These are phyloP conservation scores for Astrothelium macrocarpum DNA, from an alignment of 495 filamentous ascomycete species.

Conservation along the genomic window DNA sequence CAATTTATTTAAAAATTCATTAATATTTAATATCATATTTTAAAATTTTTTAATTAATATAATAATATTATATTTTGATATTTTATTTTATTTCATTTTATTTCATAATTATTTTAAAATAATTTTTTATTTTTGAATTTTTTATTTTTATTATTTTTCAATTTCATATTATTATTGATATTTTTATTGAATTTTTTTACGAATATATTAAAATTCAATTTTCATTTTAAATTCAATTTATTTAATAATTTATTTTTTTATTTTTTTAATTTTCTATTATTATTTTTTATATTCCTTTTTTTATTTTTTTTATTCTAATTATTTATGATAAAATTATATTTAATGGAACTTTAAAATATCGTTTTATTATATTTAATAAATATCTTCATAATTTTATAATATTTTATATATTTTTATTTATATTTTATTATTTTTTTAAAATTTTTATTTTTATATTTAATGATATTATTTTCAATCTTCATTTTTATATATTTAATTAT, in stretches of 20 bases:
- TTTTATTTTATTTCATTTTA: neutral
- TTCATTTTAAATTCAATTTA: too few species aligned
- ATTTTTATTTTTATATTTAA: neutral
- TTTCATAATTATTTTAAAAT: neutral
- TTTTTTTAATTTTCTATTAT: too few species aligned
- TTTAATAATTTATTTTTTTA: too few species aligned
- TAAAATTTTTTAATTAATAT: neutral
- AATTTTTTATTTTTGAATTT: neutral
- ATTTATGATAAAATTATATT: too few species aligned
- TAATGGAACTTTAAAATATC: too few species aligned
- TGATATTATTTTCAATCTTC: neutral
- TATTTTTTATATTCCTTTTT: too few species aligned
- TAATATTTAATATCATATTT: neutral
- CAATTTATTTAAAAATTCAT: neutral
- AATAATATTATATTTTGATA: neutral
- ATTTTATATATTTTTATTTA: neutral
- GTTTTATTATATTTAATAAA: too few species aligned
- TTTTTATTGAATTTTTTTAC: too few species aligned
- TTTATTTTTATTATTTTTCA: neutral
- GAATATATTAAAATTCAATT: too few species aligned
- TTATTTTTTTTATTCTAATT: too few species aligned
- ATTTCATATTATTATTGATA: neutral
- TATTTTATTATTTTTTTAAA: too few species aligned
- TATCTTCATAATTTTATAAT: too few species aligned
- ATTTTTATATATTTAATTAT: neutral